Base-by-base conservation (phyloP, 1,284 basidiomycete genomes). In the Boletellus sp. region DNA sequence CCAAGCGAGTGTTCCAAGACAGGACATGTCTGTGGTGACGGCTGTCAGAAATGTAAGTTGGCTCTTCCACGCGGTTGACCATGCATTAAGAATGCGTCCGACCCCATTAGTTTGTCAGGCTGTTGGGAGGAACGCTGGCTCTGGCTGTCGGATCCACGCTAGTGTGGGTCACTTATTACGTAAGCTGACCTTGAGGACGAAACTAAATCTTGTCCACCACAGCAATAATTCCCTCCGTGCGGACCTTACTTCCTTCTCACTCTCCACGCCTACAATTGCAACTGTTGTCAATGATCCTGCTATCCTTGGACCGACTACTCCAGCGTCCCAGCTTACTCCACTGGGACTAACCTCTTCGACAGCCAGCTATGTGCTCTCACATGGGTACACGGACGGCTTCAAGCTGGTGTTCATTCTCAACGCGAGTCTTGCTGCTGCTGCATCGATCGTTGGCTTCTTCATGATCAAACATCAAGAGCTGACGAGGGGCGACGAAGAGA, bases 1-100 rank as follows among this genome's bases (percentile, higher is more conserved):
- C 5, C 86, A 89, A 60, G 83, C 85, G 0, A 85, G 83, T 21
- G 86, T 88, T 1, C 66, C 80, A 0, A 69, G 85, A 22, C 72
- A 74, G 42, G 85, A 88, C 54, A 83, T 88, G 78, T 82, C 83
- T 1, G 85, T 86, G 8, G 85, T 87, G 2, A 89, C 86, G 0
- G 80, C 81, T 0, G 78, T 83, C 46, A 75, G 86, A 30, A 88
- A 87, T 60, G 81, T 82, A 52, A 48, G 75, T 63, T 15, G 16
- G 7, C 13, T 43, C 4, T n/a, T 26, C n/a, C 33, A 21, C 13
- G 8, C 18, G 37, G 15, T 43, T 44, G 15, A 36, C 12, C 8
- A 3, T 36, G 37, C 1, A 11, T 44, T 55, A 30, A 64, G 12
- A 43, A 16, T 21, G 32, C 26, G 38, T 8, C 24, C 30, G 21